These are phyloP conservation scores for Penicillium glabrum DNA, from an alignment of 2,329 filamentous ascomycete species.

Conservation along the genomic window DNA sequence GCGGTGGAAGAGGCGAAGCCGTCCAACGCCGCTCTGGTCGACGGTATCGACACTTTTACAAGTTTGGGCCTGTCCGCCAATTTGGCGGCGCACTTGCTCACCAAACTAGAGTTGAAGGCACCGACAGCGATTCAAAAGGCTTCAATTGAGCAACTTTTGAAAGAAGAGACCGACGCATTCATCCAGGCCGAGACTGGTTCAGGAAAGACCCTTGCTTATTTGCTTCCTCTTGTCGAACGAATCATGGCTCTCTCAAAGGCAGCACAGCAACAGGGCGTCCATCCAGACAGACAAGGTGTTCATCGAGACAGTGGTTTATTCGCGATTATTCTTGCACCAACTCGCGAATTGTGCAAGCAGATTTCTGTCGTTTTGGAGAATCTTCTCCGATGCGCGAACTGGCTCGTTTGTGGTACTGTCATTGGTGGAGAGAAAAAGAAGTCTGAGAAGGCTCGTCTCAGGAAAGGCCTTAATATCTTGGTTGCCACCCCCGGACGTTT, in stretches of 20 bases:
- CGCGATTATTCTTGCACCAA: conserved; percentile 90
- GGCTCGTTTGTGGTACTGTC: conserved; percentile 88
- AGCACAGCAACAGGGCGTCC: conserved; percentile 52
- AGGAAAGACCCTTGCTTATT: conserved; percentile 94
- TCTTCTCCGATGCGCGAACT: conserved; percentile 83
- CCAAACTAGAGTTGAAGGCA: conserved; percentile 83
- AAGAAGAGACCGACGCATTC: conserved; percentile 84
- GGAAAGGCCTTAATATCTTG: conserved; percentile 93
- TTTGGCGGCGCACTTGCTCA: conserved; percentile 77
- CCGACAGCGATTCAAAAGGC: conserved; percentile 95
- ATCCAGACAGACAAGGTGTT: conserved; percentile 69
- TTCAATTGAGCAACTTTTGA: conserved; percentile 76
- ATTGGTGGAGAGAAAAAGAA: conserved; percentile 72
- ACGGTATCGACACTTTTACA: conserved; percentile 82
- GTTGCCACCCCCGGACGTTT: conserved; percentile 92
- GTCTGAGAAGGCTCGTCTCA: conserved; percentile 85
- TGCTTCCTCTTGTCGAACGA: conserved; percentile 86
- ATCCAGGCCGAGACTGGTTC: conserved; percentile 97
- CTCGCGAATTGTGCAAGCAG: conserved; percentile 90
- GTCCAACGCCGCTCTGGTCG: conserved; percentile 85
- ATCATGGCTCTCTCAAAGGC: conserved; percentile 71
- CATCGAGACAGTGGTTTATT: conserved; percentile 87
- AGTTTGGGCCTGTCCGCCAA: conserved; percentile 78
- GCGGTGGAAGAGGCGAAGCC: conserved; percentile 58
- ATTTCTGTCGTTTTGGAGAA: conserved; percentile 84